phyloP scores from a whole-genome alignment of 2,329 filamentous ascomycete genomes.

The Tolypocladium capitatum region DNA sequence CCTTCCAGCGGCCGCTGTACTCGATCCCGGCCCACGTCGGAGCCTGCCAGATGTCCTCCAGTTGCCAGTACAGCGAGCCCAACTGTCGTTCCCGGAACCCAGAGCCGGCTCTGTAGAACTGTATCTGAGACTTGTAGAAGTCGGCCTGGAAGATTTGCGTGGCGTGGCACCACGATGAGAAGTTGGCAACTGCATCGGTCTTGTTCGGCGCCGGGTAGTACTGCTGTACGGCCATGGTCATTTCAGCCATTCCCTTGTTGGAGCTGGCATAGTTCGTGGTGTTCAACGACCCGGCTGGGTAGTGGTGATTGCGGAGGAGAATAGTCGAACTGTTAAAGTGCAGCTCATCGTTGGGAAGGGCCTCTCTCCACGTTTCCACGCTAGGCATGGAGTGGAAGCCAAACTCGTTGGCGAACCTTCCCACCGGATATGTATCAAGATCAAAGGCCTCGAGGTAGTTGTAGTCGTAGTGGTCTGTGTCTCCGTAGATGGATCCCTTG shows the following conservation, averaged over 20 bases:
- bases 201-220: conserved; percentile 47
- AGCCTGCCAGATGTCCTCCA: conserved; percentile 52
- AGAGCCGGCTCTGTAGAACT: conserved; percentile 47
- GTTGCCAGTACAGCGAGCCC: conserved; percentile 50
- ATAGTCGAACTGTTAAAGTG: conserved; percentile 44
- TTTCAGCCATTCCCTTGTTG: conserved; percentile 34
- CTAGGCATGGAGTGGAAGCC: conserved; percentile 51
- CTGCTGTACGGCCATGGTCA: conserved; percentile 39
- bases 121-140: conserved; percentile 45
- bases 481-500: conserved; percentile 40
- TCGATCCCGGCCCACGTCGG: conserved; percentile 52
- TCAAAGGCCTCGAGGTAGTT: conserved; percentile 38
- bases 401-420: conserved; percentile 50
- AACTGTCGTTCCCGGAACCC: conserved; percentile 44
- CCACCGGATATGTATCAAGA: conserved; percentile 39
- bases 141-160: conserved; percentile 54
- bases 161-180: conserved; percentile 46
- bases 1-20: conserved; percentile 50
- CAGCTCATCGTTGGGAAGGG: conserved; percentile 34
- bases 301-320: conserved; percentile 45
- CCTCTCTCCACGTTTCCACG: conserved; percentile 43
- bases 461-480: conserved; percentile 51
- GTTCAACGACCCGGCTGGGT: conserved; percentile 12
- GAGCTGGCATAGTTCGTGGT: conserved; percentile 6
- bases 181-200: conserved; percentile 39